phyloP scores from a whole-genome alignment of 257 asterid species.

The Solanum chilense region DNA sequence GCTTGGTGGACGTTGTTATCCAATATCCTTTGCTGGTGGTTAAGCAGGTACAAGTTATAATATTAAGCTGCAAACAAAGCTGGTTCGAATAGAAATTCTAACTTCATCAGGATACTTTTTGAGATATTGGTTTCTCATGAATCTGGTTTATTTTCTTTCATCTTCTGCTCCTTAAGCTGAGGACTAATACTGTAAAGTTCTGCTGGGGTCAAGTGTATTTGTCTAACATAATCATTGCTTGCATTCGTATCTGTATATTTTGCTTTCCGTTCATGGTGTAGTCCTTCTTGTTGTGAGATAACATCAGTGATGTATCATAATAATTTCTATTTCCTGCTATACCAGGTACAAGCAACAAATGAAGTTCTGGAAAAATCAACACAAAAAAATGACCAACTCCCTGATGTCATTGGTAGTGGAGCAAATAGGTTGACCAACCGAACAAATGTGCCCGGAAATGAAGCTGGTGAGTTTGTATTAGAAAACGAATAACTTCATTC shows the following conservation, averaged over 20 bases:
- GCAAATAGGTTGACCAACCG: slow-evolving; percentile 12
- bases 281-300: not conserved
- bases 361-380: slow-evolving; percentile 19
- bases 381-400: slow-evolving; percentile 20
- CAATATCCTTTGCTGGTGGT: not conserved
- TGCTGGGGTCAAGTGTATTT: not conserved
- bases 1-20: not conserved
- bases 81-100: not conserved
- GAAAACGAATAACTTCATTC: not conserved
- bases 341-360: slow-evolving; percentile 30
- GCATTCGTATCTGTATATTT: not conserved
- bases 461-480: slow-evolving; percentile 18
- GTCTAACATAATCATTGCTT: not conserved
- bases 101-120: not conserved
- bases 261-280: not conserved
- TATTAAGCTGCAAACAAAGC: not conserved
- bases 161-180: not conserved
- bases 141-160: not conserved
- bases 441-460: slow-evolving; percentile 25
- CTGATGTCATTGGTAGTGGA: slow-evolving; percentile 8
- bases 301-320: not conserved
- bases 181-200: not conserved
- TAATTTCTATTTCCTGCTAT: not conserved
- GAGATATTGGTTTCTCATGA: not conserved
- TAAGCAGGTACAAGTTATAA: not conserved